phyloP scores from a whole-genome alignment of 768 basidiomycete species.

The Boletus eberwhitei region DNA sequence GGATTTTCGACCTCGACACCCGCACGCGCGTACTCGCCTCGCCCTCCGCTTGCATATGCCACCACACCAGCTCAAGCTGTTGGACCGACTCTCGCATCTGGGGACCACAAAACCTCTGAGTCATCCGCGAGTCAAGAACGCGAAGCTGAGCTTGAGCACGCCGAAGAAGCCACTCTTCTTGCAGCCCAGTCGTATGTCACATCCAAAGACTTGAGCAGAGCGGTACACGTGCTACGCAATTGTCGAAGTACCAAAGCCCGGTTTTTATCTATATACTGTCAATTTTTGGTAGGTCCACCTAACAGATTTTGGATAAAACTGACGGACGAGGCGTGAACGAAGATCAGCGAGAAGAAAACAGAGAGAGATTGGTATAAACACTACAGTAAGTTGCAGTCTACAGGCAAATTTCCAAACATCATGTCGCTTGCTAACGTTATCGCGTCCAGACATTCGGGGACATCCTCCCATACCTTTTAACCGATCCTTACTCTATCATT shows the following conservation, averaged over 20 bases:
- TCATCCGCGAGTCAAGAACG: constrained; percentile 28
- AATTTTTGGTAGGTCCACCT: constrained; percentile 69
- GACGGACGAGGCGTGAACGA: constrained; percentile 1
- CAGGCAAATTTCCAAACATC: not conserved
- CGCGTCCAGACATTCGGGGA: constrained; percentile 55
- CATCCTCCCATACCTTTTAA: constrained; percentile 70
- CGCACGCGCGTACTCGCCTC: constrained; percentile 44
- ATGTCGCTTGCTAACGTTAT: constrained; percentile 1
- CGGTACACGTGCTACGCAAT: constrained; percentile 56
- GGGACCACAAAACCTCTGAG: constrained; percentile 1
- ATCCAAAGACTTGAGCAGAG: constrained; percentile 74
- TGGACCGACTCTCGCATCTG: constrained; percentile 32
- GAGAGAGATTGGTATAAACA: constrained; percentile 83
- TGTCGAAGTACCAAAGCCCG: constrained; percentile 69
- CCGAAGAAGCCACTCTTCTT: constrained; percentile 71
- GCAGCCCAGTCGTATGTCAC: constrained; percentile 74
- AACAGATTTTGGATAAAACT: constrained; percentile 1
- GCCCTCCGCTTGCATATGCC: constrained; percentile 36
- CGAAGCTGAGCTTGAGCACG: constrained; percentile 48
- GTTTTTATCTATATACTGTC: constrained; percentile 78
- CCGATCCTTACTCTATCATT: constrained; percentile 49
- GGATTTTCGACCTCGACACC: constrained; percentile 61
- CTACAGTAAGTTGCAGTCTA: constrained; percentile 49
- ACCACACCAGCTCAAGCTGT: constrained; percentile 26
- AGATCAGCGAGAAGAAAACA: constrained; percentile 84